Percentiles rank a stretch among this genome's conserved stretches.
Evolutionary conservation across 345 rosid species (phyloP).

Genomic region (Salix suchowensis): DNA sequence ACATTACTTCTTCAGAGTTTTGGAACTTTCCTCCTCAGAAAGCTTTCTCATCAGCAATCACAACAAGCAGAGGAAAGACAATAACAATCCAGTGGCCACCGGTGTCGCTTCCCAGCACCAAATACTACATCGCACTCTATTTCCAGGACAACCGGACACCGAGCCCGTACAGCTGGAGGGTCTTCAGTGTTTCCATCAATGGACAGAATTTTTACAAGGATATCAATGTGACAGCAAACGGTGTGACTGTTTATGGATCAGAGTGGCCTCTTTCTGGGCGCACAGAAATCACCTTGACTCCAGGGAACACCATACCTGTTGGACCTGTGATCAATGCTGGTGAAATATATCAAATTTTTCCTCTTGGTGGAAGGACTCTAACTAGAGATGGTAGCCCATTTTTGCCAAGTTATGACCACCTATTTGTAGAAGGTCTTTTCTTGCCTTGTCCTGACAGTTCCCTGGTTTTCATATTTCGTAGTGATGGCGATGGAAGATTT

Average conservation of each 20-base stretch:
- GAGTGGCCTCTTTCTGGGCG: constrained; percentile 75
- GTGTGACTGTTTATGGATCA: constrained; percentile 57
- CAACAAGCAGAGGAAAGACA: constrained; percentile 50
- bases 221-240: constrained; percentile 59
- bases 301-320: constrained; percentile 35
- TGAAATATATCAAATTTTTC: constrained; percentile 70
- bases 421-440: background rate
- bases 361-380: constrained; percentile 58
- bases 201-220: constrained; percentile 49
- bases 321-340: constrained; percentile 77
- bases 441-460: background rate
- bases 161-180: constrained; percentile 66
- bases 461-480: constrained; percentile 16
- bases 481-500: constrained; percentile 61
- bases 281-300: constrained; percentile 54
- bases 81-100: constrained; percentile 61
- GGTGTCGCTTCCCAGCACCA: constrained; percentile 46
- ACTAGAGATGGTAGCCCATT: constrained; percentile 57
- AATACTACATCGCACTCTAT: constrained; percentile 69
- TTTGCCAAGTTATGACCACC: background rate
- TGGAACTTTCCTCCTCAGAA: constrained; percentile 67
- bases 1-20: constrained; percentile 45
- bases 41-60: constrained; percentile 52
- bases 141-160: constrained; percentile 67
- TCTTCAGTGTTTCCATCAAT: constrained; percentile 60